Evolutionary conservation across 306 rosid genomes (phyloP).

Genomic region (Calophaca sinica): DNA sequence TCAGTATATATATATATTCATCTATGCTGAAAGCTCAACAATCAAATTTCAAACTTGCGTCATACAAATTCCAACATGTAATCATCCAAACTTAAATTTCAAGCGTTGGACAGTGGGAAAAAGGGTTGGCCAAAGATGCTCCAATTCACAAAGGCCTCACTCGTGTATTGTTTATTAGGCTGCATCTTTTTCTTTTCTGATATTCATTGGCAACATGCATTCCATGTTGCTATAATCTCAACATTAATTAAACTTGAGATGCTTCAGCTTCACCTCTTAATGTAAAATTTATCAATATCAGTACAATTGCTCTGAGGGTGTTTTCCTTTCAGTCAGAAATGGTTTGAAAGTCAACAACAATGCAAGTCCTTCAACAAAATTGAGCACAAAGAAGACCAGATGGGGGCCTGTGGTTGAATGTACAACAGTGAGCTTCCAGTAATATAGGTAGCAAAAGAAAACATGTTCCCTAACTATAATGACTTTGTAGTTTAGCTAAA

Average conservation of each 20-base stretch:
- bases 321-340: slow-evolving; percentile 33
- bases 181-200: background rate
- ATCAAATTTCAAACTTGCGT: background rate
- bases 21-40: background rate
- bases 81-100: background rate
- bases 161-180: background rate
- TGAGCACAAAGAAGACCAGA: slow-evolving; percentile 36
- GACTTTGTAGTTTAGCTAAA: background rate
- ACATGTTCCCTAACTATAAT: background rate
- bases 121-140: background rate
- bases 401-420: slow-evolving; percentile 41
- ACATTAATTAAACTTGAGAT: background rate
- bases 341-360: slow-evolving; percentile 44
- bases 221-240: background rate
- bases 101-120: background rate
- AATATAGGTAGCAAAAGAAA: background rate
- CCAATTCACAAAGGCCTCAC: background rate
- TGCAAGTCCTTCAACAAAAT: slow-evolving; percentile 44
- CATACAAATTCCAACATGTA: background rate
- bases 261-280: background rate
- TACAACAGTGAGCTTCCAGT: background rate
- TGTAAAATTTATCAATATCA: background rate
- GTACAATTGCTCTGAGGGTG: background rate
- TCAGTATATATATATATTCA: background rate
- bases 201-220: background rate